Conservation (phyloP, 345 rosid species). For the Camelina hispida region DNA sequence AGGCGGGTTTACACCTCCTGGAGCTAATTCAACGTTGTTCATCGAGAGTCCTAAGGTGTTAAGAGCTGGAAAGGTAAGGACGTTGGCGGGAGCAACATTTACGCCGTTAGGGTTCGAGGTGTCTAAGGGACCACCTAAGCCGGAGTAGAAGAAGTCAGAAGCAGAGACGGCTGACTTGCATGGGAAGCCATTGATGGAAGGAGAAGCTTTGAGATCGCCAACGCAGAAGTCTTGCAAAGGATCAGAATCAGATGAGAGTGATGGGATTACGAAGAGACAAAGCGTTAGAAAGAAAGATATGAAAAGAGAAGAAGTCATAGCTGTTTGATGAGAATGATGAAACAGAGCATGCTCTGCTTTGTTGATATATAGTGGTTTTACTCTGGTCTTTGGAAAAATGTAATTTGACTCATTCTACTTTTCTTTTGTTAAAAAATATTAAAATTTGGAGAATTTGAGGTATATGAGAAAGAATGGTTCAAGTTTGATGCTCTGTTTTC, state of each 20-base stretch:
- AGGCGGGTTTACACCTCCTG: constrained; percentile 69
- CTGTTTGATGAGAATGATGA: constrained; percentile 25
- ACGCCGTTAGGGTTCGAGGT: constrained; percentile 53
- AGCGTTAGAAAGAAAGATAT: constrained; percentile 38
- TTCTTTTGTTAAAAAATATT: not conserved
- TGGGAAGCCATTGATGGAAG: constrained; percentile 69
- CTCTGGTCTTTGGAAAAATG: not conserved
- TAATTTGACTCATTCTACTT: not conserved
- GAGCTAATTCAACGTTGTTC: constrained; percentile 70
- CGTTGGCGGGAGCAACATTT: constrained; percentile 49
- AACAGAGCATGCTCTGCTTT: constrained; percentile 37
- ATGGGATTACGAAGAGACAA: constrained; percentile 48
- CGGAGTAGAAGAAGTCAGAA: constrained; percentile 71
- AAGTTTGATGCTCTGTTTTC: not conserved
- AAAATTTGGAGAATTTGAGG: not conserved
- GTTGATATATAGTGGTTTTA: constrained; percentile 19
- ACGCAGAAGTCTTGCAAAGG: constrained; percentile 78
- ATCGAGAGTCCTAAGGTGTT: constrained; percentile 71
- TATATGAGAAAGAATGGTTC: not conserved
- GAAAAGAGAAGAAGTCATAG: constrained; percentile 40
- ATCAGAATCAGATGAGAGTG: constrained; percentile 58
- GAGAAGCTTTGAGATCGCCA: constrained; percentile 49
- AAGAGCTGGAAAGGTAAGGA: constrained; percentile 61
- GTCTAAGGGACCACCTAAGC: constrained; percentile 54
- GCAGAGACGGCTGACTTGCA: constrained; percentile 66